These are phyloP conservation scores for Aspergillus terreus DNA, from an alignment of 2,329 filamentous ascomycete species.

Conservation along the genomic window DNA sequence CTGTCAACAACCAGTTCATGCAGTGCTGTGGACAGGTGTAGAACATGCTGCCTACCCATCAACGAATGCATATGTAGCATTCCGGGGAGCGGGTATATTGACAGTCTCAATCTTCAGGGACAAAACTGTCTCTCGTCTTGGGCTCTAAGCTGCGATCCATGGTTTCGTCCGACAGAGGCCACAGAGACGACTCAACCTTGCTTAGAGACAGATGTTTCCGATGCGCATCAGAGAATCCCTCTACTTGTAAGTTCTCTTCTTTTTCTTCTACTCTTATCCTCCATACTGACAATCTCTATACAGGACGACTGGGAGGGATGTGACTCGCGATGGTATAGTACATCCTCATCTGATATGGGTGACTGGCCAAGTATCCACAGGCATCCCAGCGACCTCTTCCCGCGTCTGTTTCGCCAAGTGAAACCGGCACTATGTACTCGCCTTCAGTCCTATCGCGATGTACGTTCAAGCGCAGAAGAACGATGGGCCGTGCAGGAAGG, in stretches of 20 bases:
- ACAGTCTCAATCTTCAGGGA: neutral
- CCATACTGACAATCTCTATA: neutral
- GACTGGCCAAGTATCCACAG: neutral
- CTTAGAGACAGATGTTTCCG: conserved; percentile 2
- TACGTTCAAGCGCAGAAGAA: conserved; percentile 19
- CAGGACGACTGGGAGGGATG: conserved; percentile 1
- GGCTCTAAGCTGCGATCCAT: neutral
- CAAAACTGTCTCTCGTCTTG: neutral
- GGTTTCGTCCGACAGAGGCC: neutral
- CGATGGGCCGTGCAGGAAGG: conserved; percentile 28
- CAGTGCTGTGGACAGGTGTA: neutral
- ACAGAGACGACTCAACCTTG: neutral
- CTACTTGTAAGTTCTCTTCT: conserved; percentile 9
- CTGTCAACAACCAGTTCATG: neutral
- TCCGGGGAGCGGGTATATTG: neutral
- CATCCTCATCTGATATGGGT: neutral
- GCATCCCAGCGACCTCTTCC: neutral
- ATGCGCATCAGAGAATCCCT: conserved; percentile 9
- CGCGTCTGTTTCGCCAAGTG: conserved; percentile 12
- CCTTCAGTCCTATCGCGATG: conserved; percentile 23
- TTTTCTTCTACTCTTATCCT: neutral
- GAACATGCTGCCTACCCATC: neutral
- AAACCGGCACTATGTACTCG: conserved; percentile 17
- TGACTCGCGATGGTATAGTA: neutral
- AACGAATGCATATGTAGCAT: neutral